These are phyloP conservation scores for Termitomyces sp. DNA, from an alignment of 768 basidiomycete genomes.

Conservation along the genomic window DNA sequence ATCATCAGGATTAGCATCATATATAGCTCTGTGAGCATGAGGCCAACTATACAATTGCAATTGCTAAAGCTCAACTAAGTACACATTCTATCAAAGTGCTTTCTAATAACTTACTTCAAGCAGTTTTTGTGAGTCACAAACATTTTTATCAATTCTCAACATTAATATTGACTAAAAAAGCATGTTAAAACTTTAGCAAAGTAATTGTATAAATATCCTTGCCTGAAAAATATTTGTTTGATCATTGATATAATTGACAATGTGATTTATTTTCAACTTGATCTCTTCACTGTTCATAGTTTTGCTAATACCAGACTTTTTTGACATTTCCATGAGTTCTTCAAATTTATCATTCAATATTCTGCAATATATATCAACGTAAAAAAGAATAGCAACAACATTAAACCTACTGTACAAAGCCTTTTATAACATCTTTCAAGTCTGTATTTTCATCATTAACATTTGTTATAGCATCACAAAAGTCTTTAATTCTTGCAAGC, in stretches of 20 bases:
- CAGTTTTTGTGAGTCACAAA: constrained; percentile 7
- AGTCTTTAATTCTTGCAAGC: background rate
- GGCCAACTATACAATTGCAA: no score
- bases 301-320: background rate
- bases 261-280: background rate
- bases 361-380: background rate
- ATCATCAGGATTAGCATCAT: no score
- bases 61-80: no score
- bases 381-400: background rate
- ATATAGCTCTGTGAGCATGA: no score
- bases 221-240: constrained; percentile 12
- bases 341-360: background rate
- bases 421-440: background rate
- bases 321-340: background rate
- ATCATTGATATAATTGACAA: constrained; percentile 7
- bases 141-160: background rate
- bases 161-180: background rate
- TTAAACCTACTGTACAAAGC: background rate
- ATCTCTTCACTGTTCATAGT: constrained; percentile 11
- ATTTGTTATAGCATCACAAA: background rate
- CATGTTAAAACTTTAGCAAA: background rate
- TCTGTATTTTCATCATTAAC: background rate
- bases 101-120: constrained; percentile 8
- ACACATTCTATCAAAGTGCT: constrained; percentile 10
- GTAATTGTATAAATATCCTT: background rate